Base-by-base conservation (phyloP, 1,284 basidiomycete genomes). In the Abortiporus biennis region DNA sequence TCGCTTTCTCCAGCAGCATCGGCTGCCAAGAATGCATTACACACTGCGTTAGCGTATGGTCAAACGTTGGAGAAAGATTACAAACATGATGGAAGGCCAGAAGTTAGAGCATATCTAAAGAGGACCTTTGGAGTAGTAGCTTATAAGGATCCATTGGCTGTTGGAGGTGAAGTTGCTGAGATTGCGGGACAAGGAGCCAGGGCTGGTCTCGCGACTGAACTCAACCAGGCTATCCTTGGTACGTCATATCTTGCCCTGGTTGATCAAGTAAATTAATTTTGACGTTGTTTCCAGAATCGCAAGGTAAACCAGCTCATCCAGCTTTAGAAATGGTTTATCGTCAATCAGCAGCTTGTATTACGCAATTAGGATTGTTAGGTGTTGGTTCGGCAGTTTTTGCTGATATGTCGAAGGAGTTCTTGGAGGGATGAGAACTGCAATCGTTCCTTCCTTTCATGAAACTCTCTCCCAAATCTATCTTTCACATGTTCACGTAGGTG, bases 161-260 rank as follows among this genome's bases (percentile, higher is more conserved):
- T 74, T 15, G 74, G 78, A 6, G 80, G 80, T 4, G 69, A 76
- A 37, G 72, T 79, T 15, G 74, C 77, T 12, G 76, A 78, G 51
- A 72, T 87, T 23, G 83, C 76, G 9, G 77, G 84, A 25, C 74
- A 78, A 49, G 74, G 74, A 34, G 78, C 85, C 29, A 69, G 85
- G 45, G 69, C 74, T 34, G 62, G 66, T 19, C 68, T 92, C 37
- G 86, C 86, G 17, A 79, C 77, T 44, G 85, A 89, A 62, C 63
- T 91, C 31, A 92, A 92, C 50, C 72, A 80, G 58, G 85, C 80
- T 17, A 89, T 92, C 45, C 65, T 92, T 40, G 83, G 87, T 90
- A 52, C 47, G 85, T 65, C 35, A 15, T 27, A 12, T 15, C 20
- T 38, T 31, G 13, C 21, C 34, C 43, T n/a, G n/a, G n/a, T n/a